phyloP scores from a whole-genome alignment of 2,329 filamentous ascomycete genomes.

The Teratosphaeria destructans region DNA sequence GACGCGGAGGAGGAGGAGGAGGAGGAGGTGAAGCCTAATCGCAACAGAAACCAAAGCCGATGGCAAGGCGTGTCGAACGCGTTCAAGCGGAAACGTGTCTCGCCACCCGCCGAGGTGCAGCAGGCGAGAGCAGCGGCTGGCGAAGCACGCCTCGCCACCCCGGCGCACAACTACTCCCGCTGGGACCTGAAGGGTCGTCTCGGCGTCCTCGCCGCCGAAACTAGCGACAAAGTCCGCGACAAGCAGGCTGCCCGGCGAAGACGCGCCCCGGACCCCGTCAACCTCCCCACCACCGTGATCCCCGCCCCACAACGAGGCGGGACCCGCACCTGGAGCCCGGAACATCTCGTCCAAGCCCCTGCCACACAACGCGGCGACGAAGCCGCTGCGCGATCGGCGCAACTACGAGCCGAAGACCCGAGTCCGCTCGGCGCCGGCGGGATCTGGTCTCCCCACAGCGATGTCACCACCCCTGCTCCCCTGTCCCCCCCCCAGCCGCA shows the following conservation, averaged over 20 bases:
- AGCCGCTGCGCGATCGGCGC: background rate
- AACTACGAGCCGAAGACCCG: background rate
- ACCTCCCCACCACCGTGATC: conserved; percentile 50
- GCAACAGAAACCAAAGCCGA: conserved; percentile 20
- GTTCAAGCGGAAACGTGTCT: conserved; percentile 48
- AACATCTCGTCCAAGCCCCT: conserved; percentile 2
- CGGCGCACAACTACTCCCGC: conserved; percentile 33
- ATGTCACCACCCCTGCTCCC: background rate
- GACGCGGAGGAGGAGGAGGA: conserved; percentile 14
- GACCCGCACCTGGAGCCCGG: conserved; percentile 41
- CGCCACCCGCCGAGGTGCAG: conserved; percentile 50
- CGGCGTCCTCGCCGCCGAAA: conserved; percentile 39
- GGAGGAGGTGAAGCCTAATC: conserved; percentile 13
- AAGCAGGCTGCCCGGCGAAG: conserved; percentile 20
- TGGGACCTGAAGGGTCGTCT: conserved; percentile 36
- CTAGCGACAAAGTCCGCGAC: conserved; percentile 33
- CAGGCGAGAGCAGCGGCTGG: conserved; percentile 21
- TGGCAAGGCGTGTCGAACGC: conserved; percentile 47
- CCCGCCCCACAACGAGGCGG: conserved; percentile 44
- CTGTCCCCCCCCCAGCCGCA: background rate
- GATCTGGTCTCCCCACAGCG: background rate
- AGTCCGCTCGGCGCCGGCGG: background rate
- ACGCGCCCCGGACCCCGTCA: conserved; percentile 24
- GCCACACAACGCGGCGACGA: background rate
- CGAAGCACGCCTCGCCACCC: conserved; percentile 20